Evolutionary conservation across 441 rosid species (phyloP), one percentile per base, ranked within the genome.

Genomic region (Eruca vesicaria): DNA sequence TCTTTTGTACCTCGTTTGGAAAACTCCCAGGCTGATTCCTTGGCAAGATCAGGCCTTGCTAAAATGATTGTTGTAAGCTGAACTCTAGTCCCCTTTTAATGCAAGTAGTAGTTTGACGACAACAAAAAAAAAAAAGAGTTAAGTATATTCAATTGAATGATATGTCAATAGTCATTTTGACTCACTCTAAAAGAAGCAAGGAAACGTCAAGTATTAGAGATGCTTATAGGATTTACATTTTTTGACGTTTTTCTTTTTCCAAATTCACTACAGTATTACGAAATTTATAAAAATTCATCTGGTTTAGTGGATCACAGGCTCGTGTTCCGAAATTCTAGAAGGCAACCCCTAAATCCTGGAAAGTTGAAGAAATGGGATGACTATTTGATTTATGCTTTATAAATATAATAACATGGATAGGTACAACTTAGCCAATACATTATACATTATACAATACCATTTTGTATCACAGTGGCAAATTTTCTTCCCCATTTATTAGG

Each of bases 401-500:
- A 28, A 55, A 9, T 66, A 32, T 7, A 36, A 66, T 33, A 32
- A 20, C 15, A 26, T 52, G 26, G 26, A 75, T 61, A 50, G 64
- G 45, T 60, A 69, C 43, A 76, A 56, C 41, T 20, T 9, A 21
- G 14, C 55, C 41, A 32, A 43, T 16, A 43, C 18, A 57, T 36
- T 41, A 56, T 60, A 15, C 4, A 26, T 26, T n/a, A n/a, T n/a
- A n/a, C n/a, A n/a, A 29, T 63, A 45, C 67, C 45, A 71, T n/a
- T 69, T 56, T 69, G 75, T 45, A 33, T 2, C 63, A 67, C 68
- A 57, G 65, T 45, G 48, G 43, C 55, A 55, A 16, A 21, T 60
- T 19, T 19, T 7, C 10, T 76, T 76, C 55, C 38, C 76, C 76
- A 45, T 23, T 35, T 32, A 32, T 31, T 33, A 48, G 67, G 76